A percentile compares a stretch with the other conserved stretches of the same genome.
These are phyloP conservation scores for Balakata baccata DNA, from an alignment of 345 rosid genomes.

Conservation along the genomic window DNA sequence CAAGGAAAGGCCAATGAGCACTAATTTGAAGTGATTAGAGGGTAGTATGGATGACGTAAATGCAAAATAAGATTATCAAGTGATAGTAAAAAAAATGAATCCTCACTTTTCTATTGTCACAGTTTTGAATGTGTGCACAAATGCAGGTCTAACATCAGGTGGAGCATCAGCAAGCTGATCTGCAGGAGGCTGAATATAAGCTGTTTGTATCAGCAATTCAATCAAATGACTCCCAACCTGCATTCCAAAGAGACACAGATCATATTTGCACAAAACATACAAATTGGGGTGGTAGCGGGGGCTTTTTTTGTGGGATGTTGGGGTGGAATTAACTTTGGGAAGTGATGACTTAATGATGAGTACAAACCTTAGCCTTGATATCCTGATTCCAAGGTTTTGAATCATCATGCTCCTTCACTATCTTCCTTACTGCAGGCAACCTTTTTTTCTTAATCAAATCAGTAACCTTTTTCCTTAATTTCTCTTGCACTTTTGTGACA, in stretches of 20 bases:
- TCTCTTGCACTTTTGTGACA: slow-evolving; percentile 49
- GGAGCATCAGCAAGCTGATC: slow-evolving; percentile 58
- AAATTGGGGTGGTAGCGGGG: background rate
- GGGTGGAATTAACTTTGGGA: background rate
- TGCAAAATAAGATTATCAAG: background rate
- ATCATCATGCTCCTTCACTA: slow-evolving; percentile 67
- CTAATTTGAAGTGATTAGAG: slow-evolving; percentile 17
- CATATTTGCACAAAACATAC: slow-evolving; percentile 2
- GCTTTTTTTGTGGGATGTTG: background rate
- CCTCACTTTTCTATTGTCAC: slow-evolving; percentile 54
- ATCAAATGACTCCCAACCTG: slow-evolving; percentile 95
- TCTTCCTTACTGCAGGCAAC: slow-evolving; percentile 70
- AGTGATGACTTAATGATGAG: slow-evolving; percentile 22
- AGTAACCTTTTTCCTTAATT: slow-evolving; percentile 67
- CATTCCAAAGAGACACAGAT: slow-evolving; percentile 19
- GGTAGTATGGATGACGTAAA: slow-evolving; percentile 2
- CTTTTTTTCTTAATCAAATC: slow-evolving; percentile 75
- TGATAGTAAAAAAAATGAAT: slow-evolving; percentile 22
- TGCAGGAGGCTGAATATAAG: slow-evolving; percentile 78
- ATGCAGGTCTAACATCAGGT: slow-evolving; percentile 93
- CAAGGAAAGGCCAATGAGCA: slow-evolving; percentile 11
- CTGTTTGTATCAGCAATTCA: slow-evolving; percentile 72
- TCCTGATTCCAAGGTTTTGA: slow-evolving; percentile 71
- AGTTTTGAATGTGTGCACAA: slow-evolving; percentile 60
- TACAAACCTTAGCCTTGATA: slow-evolving; percentile 75